Base-by-base conservation (phyloP, 176 grass and related monocot genomes). In the Chrysopogon serrulatus region DNA sequence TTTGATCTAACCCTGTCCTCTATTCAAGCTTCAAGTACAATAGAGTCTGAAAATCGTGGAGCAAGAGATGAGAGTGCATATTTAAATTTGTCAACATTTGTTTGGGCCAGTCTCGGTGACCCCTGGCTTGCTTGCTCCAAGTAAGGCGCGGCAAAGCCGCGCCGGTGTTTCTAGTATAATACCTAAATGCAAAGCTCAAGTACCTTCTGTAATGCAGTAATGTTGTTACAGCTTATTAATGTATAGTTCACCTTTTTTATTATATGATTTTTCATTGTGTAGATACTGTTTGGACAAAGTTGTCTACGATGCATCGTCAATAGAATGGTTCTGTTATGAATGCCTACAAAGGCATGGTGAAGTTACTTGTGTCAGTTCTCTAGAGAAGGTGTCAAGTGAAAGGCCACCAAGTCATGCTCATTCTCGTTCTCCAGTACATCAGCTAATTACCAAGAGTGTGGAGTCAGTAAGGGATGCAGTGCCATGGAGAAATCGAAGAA, bases 251-350 rank as follows among this genome's bases (percentile, higher is more conserved):
- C 8, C 35, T 79, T 79, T 84, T n/a, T 83, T 69, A 78, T 64
- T 79, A n/a, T n/a, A n/a, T 44, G 36, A 53, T 78, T 64, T 7
- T 5, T n/a, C 57, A 79, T 67, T 84, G 30, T 79, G 67, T 67
- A 88, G 87, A 67, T 89, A 89, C 68, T 89, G 87, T 60, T 42
- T 89, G 68, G 47, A 79, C 17, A 48, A 84, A 30, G 47, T 85
- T 67, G 32, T 80, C 51, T 88, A 40, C 15, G 82, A 85, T 33
- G 76, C 82, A 37, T 73, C 68, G 21, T 48, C 19, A 66, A 9
- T 71, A 33, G 39, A 75, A 34, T 89, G 82, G 76, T 74, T 80
- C 40, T 89, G 82, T 62, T 30, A 81, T 80, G 61, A 89, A 62
- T 89, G 87, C 32, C 48, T 69, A 7, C 82, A 23, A 76, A 79